Base-by-base conservation (phyloP, 2,329 filamentous ascomycete species). In the Ascochyta pisi region DNA sequence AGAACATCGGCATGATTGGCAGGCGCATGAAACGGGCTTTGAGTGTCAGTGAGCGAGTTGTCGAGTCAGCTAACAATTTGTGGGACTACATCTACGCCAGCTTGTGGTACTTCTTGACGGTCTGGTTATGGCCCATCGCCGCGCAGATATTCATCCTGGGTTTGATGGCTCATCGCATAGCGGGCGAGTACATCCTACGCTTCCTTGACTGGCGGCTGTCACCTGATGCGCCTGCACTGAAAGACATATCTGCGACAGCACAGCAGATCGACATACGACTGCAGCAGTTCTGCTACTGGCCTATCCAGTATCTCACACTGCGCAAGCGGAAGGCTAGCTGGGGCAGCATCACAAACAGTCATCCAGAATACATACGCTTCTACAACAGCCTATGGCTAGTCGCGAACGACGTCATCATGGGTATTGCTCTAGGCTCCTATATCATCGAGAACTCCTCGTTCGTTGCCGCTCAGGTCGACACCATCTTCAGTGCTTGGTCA, bases 311-410 rank as follows among this genome's bases (percentile, higher is more conserved):
- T 72, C 84, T 94, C 39, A 98, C 92, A 15, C 77, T 99, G 42
- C 89, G 93, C n/a, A 88, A 91, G 70, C 84, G 93, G 35, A 96
- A 96, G 71, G 87, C 89, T 60, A 92, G 96, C 66, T 98, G 95
- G 94, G 91, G 92, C 55, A 98, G 94, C 73, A 90, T 98, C 51
- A 97, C 93, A 0, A 95, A 89, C 43, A 96, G 89, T 67, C 94
- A 99, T 75, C 92, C 94, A 0, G 95, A 99, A 75, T 99, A 99
- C 74, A 99, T 99, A 64, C 89, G 95, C 15, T 99, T 99, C 77
- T 99, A 98, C 79, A 99, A 99, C 75, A 97, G 92, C 69, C 81
- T 99, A 4, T 99, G 95, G 95, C 89, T 99, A 8, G 95, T 99
- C 22, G 93, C 93, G 27, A 99, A 99, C 78, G 95, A 99, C 78